These are phyloP conservation scores for Selaginella moellendorffii DNA, from an alignment of 75 land plant genomes.

Conservation along the genomic window DNA sequence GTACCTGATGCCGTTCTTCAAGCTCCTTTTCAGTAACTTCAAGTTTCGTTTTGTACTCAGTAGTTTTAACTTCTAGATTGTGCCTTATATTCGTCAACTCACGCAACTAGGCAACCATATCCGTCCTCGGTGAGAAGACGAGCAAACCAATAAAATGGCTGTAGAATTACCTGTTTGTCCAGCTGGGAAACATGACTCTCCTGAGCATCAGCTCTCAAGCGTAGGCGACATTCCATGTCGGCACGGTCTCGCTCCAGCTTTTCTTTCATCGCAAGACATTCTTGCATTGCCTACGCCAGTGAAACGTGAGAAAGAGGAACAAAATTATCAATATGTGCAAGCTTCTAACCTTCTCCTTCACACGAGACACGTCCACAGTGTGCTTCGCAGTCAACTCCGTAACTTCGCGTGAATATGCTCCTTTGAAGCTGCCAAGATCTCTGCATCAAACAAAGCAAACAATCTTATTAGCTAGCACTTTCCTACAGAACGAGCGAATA, in stretches of 20 bases:
- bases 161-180: slow-evolving; percentile 28
- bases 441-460: slow-evolving; percentile 2
- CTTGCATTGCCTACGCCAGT: slow-evolving; percentile 22
- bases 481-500: neutral
- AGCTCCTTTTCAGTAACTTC: slow-evolving; percentile 21
- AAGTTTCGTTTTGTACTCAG: slow-evolving; percentile 18
- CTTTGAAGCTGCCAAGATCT: neutral
- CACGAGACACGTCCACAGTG: neutral
- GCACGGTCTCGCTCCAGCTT: slow-evolving; percentile 22
- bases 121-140: no score
- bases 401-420: neutral
- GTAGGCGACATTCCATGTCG: slow-evolving; percentile 18
- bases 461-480: no score
- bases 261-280: slow-evolving; percentile 21
- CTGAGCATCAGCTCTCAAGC: slow-evolving; percentile 25
- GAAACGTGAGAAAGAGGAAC: neutral
- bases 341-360: slow-evolving; percentile 3
- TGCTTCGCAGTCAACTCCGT: neutral
- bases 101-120: slow-evolving; percentile 20
- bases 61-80: slow-evolving; percentile 15
- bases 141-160: no score
- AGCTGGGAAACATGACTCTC: slow-evolving; percentile 19
- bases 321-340: neutral
- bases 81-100: slow-evolving; percentile 21
- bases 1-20: slow-evolving; percentile 24